phyloP scores from a whole-genome alignment of 768 basidiomycete species.

The Trametes elegans region DNA sequence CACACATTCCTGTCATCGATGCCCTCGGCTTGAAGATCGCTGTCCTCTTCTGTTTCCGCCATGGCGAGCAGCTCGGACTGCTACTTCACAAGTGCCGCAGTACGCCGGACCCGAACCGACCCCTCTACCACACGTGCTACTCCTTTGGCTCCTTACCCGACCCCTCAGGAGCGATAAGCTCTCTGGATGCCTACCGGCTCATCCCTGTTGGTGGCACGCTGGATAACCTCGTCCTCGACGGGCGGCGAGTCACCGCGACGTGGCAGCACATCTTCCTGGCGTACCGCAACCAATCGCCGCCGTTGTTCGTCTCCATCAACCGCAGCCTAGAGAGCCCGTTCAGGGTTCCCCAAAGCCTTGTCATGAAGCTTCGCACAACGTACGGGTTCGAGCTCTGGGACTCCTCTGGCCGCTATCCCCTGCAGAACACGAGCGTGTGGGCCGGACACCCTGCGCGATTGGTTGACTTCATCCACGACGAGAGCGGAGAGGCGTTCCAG shows the following conservation, averaged over 20 bases:
- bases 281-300: background rate
- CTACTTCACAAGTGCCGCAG: background rate
- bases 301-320: background rate
- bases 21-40: background rate
- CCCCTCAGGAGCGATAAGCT: too few species aligned
- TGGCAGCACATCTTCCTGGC: background rate
- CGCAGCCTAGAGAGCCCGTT: background rate
- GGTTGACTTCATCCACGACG: background rate
- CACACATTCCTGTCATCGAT: background rate
- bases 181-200: background rate
- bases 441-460: background rate
- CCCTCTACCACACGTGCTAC: background rate
- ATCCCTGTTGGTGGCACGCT: background rate
- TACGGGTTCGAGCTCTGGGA: background rate
- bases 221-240: background rate
- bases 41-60: background rate
- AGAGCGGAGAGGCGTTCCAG: background rate
- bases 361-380: background rate
- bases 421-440: background rate
- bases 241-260: background rate
- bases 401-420: background rate
- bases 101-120: background rate
- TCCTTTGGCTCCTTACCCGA: background rate
- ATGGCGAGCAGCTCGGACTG: background rate
- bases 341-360: background rate